A percentile compares a stretch with the other conserved stretches of the same genome.
Conservation (phyloP, 805 yeast genomes). For the Candida loeiensis region DNA sequence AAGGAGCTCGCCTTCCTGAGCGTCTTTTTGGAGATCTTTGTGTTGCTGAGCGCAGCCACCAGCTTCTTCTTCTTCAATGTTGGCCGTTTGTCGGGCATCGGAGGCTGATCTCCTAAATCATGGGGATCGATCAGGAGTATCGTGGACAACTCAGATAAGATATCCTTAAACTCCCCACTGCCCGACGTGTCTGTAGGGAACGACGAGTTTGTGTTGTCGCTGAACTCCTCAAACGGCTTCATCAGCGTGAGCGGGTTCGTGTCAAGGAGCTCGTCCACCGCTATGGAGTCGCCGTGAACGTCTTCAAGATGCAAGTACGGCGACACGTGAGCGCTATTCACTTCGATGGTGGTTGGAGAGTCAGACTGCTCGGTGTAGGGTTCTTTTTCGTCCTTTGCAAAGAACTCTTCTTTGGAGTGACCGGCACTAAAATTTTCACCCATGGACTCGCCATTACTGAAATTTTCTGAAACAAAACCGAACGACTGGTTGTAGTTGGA, state of each 20-base stretch:
- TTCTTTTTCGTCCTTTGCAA: not conserved
- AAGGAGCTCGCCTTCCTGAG: conserved; percentile 13
- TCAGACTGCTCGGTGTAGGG: conserved; percentile 3
- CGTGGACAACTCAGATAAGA: conserved; percentile 9
- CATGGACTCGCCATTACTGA: too few species aligned
- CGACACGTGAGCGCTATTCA: conserved; percentile 9
- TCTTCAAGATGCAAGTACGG: conserved; percentile 4
- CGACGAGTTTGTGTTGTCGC: conserved; percentile 3
- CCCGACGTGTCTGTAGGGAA: not conserved
- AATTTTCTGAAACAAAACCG: too few species aligned
- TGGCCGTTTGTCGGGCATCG: not conserved
- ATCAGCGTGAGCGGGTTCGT: conserved; percentile 12
- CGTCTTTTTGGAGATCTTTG: conserved; percentile 12
- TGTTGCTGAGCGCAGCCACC: conserved; percentile 6
- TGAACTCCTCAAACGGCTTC: conserved; percentile 11
- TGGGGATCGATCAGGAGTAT: conserved; percentile 6
- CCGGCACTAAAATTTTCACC: too few species aligned
- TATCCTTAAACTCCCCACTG: conserved; percentile 8
- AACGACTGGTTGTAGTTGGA: too few species aligned
- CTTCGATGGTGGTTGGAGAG: conserved; percentile 15
- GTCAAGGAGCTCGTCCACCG: conserved; percentile 13
- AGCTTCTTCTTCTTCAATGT: conserved; percentile 10
- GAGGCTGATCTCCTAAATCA: not conserved
- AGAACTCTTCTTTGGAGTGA: not conserved
- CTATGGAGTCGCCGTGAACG: conserved; percentile 5